Evolutionary conservation across 768 basidiomycete genomes (phyloP).

Genomic region (Boletellus ananas): DNA sequence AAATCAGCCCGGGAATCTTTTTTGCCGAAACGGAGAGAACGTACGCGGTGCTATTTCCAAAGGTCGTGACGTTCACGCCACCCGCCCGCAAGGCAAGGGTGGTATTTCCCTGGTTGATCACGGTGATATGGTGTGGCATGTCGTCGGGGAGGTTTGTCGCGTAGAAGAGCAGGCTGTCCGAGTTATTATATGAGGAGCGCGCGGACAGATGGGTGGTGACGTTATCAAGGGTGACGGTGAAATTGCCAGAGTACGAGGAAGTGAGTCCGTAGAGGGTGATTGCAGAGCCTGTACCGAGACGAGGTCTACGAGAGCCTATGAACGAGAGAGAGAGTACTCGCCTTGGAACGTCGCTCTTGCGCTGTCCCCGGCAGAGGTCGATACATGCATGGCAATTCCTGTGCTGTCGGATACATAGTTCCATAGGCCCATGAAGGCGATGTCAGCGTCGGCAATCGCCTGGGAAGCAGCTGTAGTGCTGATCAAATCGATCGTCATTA

Average conservation of each 20-base stretch:
- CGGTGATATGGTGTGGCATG: slow-evolving; percentile 44
- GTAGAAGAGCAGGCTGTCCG: slow-evolving; percentile 58
- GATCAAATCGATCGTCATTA: slow-evolving; percentile 21
- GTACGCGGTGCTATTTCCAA: slow-evolving; percentile 34
- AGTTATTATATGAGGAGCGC: slow-evolving; percentile 48
- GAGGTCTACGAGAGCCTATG: not conserved
- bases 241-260: slow-evolving; percentile 54
- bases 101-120: slow-evolving; percentile 54
- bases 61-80: slow-evolving; percentile 48
- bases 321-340: slow-evolving; percentile 24
- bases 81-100: slow-evolving; percentile 47
- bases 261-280: slow-evolving; percentile 58
- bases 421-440: slow-evolving; percentile 59
- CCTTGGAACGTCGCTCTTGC: slow-evolving; percentile 45
- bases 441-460: slow-evolving; percentile 40
- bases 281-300: slow-evolving; percentile 48
- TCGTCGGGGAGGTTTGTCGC: slow-evolving; percentile 55
- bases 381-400: slow-evolving; percentile 30
- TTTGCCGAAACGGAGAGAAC: slow-evolving; percentile 1
- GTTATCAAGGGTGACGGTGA: slow-evolving; percentile 54
- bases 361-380: slow-evolving; percentile 43
- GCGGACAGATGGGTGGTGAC: slow-evolving; percentile 46
- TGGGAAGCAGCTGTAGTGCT: slow-evolving; percentile 36
- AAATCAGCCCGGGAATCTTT: not conserved
- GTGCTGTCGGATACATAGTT: slow-evolving; percentile 33